These are phyloP conservation scores for Hemerocallis citrina DNA, from an alignment of 106 monocot species.

Conservation along the genomic window DNA sequence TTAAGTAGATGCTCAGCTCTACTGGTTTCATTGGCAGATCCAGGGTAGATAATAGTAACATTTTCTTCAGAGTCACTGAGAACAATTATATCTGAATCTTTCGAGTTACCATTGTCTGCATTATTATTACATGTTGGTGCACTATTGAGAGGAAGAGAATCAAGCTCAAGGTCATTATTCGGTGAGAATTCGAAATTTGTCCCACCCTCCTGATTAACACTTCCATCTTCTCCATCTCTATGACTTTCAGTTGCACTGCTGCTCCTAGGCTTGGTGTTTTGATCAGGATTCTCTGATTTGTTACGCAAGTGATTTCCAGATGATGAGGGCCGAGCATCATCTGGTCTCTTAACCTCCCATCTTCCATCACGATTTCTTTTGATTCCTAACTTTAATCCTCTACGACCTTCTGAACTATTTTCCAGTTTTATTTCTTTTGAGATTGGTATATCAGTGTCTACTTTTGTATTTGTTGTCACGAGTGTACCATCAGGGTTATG, in stretches of 20 bases:
- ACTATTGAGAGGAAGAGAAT: conserved; percentile 21
- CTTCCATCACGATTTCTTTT: conserved; percentile 40
- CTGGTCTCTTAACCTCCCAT: conserved; percentile 34
- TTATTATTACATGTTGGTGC: conserved; percentile 20
- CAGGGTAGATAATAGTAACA: too few relatives aligned
- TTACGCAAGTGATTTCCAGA: conserved; percentile 13
- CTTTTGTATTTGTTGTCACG: conserved; percentile 9
- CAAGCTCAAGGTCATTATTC: conserved; percentile 41
- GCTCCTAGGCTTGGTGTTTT: conserved; percentile 24
- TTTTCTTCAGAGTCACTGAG: conserved; percentile 83
- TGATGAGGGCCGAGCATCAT: conserved; percentile 9
- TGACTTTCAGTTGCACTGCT: conserved; percentile 42
- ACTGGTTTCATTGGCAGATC: conserved; percentile 16
- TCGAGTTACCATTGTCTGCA: conserved; percentile 1
- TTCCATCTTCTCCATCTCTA: conserved; percentile 46
- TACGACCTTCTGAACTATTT: conserved; percentile 40
- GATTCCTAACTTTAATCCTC: conserved; percentile 43
- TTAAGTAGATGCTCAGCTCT: conserved; percentile 33
- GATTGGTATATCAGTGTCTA: conserved; percentile 20
- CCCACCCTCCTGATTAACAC: conserved; percentile 56
- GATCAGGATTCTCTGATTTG: too few relatives aligned
- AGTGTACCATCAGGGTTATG: conserved; percentile 68
- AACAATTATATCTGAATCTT: conserved; percentile 50
- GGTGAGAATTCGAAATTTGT: conserved; percentile 26
- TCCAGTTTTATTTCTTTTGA: conserved; percentile 38